phyloP scores from a whole-genome alignment of 768 basidiomycete species.

The Cystofilobasidium capitatum region DNA sequence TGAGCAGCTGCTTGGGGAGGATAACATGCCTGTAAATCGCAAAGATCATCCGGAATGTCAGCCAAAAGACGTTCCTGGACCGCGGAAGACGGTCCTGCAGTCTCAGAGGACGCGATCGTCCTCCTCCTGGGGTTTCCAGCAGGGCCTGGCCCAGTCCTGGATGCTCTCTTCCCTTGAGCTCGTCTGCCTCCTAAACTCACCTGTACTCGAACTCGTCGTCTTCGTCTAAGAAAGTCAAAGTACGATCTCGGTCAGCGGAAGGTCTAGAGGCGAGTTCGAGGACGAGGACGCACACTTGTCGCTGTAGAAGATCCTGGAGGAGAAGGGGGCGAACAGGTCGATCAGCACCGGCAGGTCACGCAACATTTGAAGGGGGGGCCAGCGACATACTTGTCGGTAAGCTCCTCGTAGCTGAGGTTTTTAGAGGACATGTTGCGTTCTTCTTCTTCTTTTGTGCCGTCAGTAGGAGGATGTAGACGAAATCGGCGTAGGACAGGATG shows the following conservation, averaged over 20 bases:
- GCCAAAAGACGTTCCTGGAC: neutral
- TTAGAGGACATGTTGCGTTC: constrained; percentile 10
- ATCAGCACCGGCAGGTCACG: too few species aligned
- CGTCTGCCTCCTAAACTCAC: constrained; percentile 27
- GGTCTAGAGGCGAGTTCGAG: too few species aligned
- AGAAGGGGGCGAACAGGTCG: neutral
- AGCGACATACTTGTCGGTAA: constrained; percentile 20
- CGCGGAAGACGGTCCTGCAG: too few species aligned
- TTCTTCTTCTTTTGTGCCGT: too few species aligned
- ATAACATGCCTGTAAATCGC: constrained; percentile 67
- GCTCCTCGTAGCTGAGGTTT: constrained; percentile 12
- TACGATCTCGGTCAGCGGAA: neutral
- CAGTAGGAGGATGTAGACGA: too few species aligned
- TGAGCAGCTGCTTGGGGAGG: constrained; percentile 84
- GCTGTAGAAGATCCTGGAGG: constrained; percentile 21
- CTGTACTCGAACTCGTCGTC: constrained; percentile 85
- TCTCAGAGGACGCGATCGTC: too few species aligned
- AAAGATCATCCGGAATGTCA: neutral
- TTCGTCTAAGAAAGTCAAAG: neutral
- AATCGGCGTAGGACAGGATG: too few species aligned
- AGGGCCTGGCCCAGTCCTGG: too few species aligned
- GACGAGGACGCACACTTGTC: neutral
- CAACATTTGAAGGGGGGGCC: too few species aligned
- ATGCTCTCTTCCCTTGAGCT: too few species aligned
- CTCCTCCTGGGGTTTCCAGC: too few species aligned